Conservation (phyloP, 768 basidiomycete genomes). For the Saitozyma podzolica region DNA sequence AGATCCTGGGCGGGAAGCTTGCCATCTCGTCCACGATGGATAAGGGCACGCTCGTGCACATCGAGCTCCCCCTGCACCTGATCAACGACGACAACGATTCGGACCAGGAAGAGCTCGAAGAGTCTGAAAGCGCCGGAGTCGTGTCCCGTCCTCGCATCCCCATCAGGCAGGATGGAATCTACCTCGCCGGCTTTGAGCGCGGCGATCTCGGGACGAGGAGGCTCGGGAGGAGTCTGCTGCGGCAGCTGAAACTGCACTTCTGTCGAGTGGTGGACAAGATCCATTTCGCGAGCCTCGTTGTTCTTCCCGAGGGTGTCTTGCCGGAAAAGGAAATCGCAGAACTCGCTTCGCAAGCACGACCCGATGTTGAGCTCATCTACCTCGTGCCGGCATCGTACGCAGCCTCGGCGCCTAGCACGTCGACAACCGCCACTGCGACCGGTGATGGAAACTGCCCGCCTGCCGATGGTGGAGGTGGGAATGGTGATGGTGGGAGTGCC, state of each 20-base stretch:
- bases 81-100: slow-evolving; percentile 37
- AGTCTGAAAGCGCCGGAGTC: not conserved
- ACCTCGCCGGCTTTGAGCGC: slow-evolving; percentile 27
- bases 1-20: slow-evolving; percentile 48
- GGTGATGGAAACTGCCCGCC: too few species aligned
- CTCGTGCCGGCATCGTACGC: slow-evolving; percentile 13
- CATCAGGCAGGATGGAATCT: slow-evolving; percentile 26
- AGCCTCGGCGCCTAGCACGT: not conserved
- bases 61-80: slow-evolving; percentile 43
- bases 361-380: slow-evolving; percentile 26
- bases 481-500: too few species aligned
- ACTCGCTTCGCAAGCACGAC: slow-evolving; percentile 20
- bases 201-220: slow-evolving; percentile 10
- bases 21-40: slow-evolving; percentile 37
- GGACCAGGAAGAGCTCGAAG: slow-evolving; percentile 27
- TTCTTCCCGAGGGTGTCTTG: slow-evolving; percentile 22
- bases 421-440: not conserved
- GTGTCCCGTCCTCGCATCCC: not conserved
- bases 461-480: too few species aligned
- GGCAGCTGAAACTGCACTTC: slow-evolving; percentile 36
- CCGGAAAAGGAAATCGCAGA: slow-evolving; percentile 14
- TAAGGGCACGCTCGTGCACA: slow-evolving; percentile 42
- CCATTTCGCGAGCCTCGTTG: slow-evolving; percentile 34
- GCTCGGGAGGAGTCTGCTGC: slow-evolving; percentile 29
- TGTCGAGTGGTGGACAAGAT: slow-evolving; percentile 34